Conservation (phyloP, 176 grass and related monocot species). For the Typha latifolia region DNA sequence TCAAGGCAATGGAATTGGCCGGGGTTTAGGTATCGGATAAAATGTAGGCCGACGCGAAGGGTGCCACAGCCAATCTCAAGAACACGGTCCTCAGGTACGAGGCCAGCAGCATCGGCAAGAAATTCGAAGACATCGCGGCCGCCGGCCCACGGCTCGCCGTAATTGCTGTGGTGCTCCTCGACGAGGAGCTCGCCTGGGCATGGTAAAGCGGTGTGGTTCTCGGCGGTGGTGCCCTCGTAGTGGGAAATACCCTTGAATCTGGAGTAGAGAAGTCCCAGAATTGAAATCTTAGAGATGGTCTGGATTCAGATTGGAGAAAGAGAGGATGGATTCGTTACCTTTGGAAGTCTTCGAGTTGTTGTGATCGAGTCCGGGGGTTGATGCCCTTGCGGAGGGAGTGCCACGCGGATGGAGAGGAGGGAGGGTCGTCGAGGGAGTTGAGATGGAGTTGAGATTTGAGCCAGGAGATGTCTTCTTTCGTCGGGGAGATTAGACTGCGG, state of each 20-base stretch:
- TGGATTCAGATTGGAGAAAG: neutral
- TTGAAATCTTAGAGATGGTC: neutral
- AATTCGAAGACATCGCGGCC: constrained; percentile 86
- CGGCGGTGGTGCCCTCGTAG: constrained; percentile 35
- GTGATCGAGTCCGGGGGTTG: constrained; percentile 73
- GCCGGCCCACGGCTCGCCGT: constrained; percentile 82
- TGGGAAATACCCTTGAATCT: constrained; percentile 90
- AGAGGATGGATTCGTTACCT: constrained; percentile 27
- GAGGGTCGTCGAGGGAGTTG: constrained; percentile 48
- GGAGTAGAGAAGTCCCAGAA: constrained; percentile 1
- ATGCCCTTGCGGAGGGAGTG: constrained; percentile 86
- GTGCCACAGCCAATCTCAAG: constrained; percentile 90
- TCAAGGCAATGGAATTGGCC: constrained; percentile 85
- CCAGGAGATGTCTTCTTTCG: constrained; percentile 53
- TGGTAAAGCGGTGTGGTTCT: constrained; percentile 62
- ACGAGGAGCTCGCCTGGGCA: constrained; percentile 75
- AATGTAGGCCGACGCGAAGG: constrained; percentile 82
- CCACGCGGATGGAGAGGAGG: constrained; percentile 35
- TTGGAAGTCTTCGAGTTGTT: constrained; percentile 74
- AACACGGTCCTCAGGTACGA: constrained; percentile 44
- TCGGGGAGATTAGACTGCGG: constrained; percentile 35
- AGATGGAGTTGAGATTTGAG: constrained; percentile 49
- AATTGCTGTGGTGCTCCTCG: constrained; percentile 98
- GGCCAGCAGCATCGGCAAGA: constrained; percentile 42
- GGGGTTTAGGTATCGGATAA: constrained; percentile 70